phyloP scores from a whole-genome alignment of 345 rosid species.

The Turnera subulata region DNA sequence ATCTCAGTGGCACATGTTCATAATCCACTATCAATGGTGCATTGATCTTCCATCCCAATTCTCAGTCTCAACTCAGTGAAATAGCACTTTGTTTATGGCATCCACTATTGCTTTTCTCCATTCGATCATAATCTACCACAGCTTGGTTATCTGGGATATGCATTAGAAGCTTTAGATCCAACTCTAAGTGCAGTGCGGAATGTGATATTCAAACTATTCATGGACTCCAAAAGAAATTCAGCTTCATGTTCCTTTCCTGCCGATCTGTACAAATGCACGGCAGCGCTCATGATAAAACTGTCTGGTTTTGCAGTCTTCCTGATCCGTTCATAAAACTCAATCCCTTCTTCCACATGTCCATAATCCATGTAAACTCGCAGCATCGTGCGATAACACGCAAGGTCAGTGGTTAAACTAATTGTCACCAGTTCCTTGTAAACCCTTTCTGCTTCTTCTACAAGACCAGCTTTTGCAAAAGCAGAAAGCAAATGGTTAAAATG shows the following conservation, averaged over 20 bases:
- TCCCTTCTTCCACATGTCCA: slow-evolving; percentile 51
- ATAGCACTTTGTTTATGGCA: no score
- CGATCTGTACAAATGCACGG: slow-evolving; percentile 51
- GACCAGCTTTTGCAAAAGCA: slow-evolving; percentile 54
- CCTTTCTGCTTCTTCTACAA: slow-evolving; percentile 54
- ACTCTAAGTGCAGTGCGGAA: slow-evolving; percentile 33
- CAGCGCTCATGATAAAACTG: slow-evolving; percentile 49
- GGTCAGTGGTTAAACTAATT: slow-evolving; percentile 45
- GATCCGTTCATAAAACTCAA: slow-evolving; percentile 47
- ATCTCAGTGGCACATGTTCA: no score
- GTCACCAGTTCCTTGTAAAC: slow-evolving; percentile 37
- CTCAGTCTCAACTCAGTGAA: no score
- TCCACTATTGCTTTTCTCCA: no score
- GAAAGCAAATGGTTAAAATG: slow-evolving; percentile 53
- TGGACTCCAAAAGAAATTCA: slow-evolving; percentile 27
- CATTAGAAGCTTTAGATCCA: slow-evolving; percentile 24
- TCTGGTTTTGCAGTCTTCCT: slow-evolving; percentile 37
- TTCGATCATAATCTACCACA: no score
- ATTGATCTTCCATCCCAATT: no score
- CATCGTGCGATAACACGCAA: slow-evolving; percentile 47
- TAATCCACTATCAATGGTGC: no score
- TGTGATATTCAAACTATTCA: slow-evolving; percentile 26
- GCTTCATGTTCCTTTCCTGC: slow-evolving; percentile 41
- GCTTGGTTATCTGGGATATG: no score
- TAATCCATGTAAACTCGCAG: slow-evolving; percentile 56